Evolutionary conservation across 2,329 filamentous ascomycete genomes (phyloP), one percentile per base, ranked within the genome.

Genomic region (Coniochaeta prunicola): DNA sequence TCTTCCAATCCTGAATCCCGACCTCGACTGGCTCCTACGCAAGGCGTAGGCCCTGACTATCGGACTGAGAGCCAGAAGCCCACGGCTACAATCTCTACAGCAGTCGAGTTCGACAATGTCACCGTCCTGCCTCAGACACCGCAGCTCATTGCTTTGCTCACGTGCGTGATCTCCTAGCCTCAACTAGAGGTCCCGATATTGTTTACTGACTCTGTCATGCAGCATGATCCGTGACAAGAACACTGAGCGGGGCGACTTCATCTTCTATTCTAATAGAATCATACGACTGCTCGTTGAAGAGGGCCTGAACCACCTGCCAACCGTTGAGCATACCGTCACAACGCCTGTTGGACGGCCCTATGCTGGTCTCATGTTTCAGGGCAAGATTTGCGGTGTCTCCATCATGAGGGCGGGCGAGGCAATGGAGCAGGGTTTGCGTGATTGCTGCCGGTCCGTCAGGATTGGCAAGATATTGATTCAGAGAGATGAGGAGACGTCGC

Each of bases 401-500:
- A 99, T 99, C 68, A 97, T 99, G 94, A 86, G 94, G 63, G 94
- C 94, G 13, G 94, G 94, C 57, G 94, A 99, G 76, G 91, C 93
- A 60, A 99, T 99, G 94, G 94, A 99, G 76, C 92, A 97, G 75
- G 94, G 93, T 2, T 78, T 99, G 61, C 84, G 94, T 61, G 93
- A 99, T 74, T 99, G 94, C 77, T 99, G 94, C 76, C 88, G 94
- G 57, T 96, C 91, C n/a, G 94, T 99, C 55, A 84, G 94, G 63
- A 99, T 99, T 69, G 94, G 94, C 64, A 99, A 99, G 80, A 99
- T 99, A 63, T 79, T 99, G 66, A 99, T 99, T 69, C 94, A 99
- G 76, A 82, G 94, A 59, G 94, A 99, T 67, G 94, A 99, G 75
- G 94, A 97, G 76, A 97, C 94, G 1, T 83, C 88, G 58, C 84